Percentiles rank a stretch among this genome's conserved stretches.
phyloP scores from a whole-genome alignment of 495 filamentous ascomycete species.

The Lichenothelia convexa region DNA sequence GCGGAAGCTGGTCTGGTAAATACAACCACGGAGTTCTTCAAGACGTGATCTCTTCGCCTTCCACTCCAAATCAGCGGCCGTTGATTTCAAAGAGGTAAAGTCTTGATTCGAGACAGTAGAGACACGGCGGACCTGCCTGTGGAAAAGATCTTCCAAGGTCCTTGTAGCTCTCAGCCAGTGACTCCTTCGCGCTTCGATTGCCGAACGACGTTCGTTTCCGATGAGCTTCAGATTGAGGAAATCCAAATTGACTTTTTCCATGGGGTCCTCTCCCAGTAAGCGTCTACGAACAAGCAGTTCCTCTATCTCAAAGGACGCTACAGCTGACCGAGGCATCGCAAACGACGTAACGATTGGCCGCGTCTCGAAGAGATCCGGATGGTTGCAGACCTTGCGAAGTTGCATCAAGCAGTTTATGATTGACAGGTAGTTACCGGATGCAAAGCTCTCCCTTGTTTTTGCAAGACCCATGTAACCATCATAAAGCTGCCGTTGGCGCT shows the following conservation, averaged over 20 bases:
- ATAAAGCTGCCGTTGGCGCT: constrained; percentile 86
- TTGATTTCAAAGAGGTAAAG: too few relatives aligned
- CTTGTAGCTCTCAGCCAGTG: constrained; percentile 21
- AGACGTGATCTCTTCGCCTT: constrained; percentile 50
- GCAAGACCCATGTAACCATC: constrained; percentile 93
- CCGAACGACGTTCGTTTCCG: constrained; percentile 37
- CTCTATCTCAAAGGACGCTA: constrained; percentile 61
- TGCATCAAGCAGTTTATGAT: constrained; percentile 99
- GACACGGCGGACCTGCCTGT: constrained; percentile 39
- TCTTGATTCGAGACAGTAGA: constrained; percentile 44
- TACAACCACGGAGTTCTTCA: constrained; percentile 59
- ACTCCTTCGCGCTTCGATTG: constrained; percentile 21
- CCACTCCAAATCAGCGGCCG: constrained; percentile 54
- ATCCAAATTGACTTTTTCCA: constrained; percentile 47
- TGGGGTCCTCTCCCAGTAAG: constrained; percentile 45
- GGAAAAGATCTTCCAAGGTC: constrained; percentile 18
- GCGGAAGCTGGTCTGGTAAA: constrained; percentile 65
- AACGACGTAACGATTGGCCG: constrained; percentile 94
- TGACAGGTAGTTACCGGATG: constrained; percentile 91
- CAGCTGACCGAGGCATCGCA: constrained; percentile 68
- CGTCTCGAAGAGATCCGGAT: constrained; percentile 96
- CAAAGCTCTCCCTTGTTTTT: constrained; percentile 69
- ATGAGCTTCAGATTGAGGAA: constrained; percentile 71
- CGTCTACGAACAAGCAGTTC: constrained; percentile 51
- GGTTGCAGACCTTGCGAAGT: constrained; percentile 93